Conservation (phyloP, 2,329 filamentous ascomycete genomes). For the Aspergillus sp. region DNA sequence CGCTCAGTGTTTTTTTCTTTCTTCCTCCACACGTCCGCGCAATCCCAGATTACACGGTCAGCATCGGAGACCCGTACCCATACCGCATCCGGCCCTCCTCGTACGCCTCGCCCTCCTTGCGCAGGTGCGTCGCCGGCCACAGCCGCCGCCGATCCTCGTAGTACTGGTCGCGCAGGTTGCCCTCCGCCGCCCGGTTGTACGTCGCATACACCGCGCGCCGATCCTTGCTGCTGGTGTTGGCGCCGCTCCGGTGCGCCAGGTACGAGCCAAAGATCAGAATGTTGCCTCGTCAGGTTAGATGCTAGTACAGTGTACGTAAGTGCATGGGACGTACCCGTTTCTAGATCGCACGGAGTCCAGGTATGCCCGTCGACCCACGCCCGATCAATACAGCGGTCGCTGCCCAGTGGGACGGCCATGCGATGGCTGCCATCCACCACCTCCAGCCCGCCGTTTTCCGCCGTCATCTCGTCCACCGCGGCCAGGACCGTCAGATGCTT, state of each 20-base stretch:
- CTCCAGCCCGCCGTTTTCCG: constrained; percentile 31
- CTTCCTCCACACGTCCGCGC: no score
- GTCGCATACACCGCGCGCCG: constrained; percentile 36
- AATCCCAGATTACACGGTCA: no score
- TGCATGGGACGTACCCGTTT: constrained; percentile 17
- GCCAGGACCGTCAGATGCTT: constrained; percentile 34
- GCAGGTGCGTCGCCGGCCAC: constrained; percentile 34
- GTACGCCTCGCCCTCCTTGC: constrained; percentile 24
- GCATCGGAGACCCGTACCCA: constrained; percentile 32
- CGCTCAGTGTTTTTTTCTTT: no score
- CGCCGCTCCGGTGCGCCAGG: constrained; percentile 30
- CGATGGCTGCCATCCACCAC: constrained; percentile 32
- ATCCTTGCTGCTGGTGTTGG: constrained; percentile 25
- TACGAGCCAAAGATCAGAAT: constrained; percentile 34
- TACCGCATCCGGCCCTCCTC: constrained; percentile 26
- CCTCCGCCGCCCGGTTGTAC: constrained; percentile 32
- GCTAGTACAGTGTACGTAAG: neutral
- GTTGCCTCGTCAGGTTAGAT: constrained; percentile 16
- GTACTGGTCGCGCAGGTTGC: constrained; percentile 35
- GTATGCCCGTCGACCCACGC: constrained; percentile 25
- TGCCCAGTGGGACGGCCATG: constrained; percentile 25
- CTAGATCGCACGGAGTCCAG: constrained; percentile 27
- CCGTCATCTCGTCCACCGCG: constrained; percentile 29
- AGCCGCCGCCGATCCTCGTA: constrained; percentile 32
- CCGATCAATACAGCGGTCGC: constrained; percentile 27